phyloP scores from a whole-genome alignment of 2,329 filamentous ascomycete genomes.

The Didymella lethalis region DNA sequence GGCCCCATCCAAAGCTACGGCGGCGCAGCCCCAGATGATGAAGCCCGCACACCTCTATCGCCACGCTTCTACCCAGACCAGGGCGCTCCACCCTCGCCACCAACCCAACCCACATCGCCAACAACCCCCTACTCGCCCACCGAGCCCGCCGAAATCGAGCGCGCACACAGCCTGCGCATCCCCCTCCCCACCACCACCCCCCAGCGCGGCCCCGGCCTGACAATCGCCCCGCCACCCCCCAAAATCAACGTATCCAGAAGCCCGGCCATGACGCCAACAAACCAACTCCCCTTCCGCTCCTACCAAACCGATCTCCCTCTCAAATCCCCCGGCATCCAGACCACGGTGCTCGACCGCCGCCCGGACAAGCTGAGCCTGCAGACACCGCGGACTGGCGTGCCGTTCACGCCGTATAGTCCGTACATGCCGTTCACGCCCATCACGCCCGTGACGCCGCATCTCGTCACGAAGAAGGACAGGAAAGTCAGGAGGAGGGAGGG shows the following conservation, averaged over 20 bases:
- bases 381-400: constrained; percentile 64
- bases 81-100: constrained; percentile 63
- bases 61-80: constrained; percentile 63
- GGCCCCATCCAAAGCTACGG: constrained; percentile 60
- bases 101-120: constrained; percentile 50
- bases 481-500: constrained; percentile 70
- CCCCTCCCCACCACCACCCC: constrained; percentile 35
- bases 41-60: constrained; percentile 62
- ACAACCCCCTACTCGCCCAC: constrained; percentile 43
- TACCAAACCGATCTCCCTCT: constrained; percentile 34
- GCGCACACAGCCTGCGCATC: constrained; percentile 49
- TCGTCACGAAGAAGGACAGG: constrained; percentile 77
- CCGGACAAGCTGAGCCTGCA: constrained; percentile 40
- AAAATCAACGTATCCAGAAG: constrained; percentile 8
- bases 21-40: constrained; percentile 54
- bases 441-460: constrained; percentile 77
- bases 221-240: constrained; percentile 20
- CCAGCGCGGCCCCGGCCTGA: constrained; percentile 15
- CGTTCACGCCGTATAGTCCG: constrained; percentile 76
- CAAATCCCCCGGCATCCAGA: constrained; percentile 49
- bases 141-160: constrained; percentile 48
- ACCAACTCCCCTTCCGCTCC: constrained; percentile 48
- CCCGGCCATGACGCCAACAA: constrained; percentile 3
- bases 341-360: constrained; percentile 54
- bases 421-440: constrained; percentile 82